Conservation (phyloP, 306 rosid species). For the Argentina anserina region DNA sequence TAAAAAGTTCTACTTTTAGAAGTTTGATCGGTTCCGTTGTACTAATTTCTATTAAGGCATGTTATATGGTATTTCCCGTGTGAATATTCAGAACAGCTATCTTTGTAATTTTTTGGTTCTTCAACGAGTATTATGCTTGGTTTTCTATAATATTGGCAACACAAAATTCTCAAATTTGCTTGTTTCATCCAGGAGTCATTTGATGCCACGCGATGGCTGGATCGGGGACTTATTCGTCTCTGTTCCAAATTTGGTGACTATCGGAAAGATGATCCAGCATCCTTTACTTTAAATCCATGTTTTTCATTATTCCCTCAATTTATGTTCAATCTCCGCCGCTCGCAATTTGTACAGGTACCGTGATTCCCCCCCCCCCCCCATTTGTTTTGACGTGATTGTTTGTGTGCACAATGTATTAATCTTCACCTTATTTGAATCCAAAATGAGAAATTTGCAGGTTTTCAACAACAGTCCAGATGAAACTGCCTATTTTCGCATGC, state of each 20-base stretch:
- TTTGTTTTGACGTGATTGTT: constrained; percentile 3
- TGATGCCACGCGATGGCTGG: constrained; percentile 97
- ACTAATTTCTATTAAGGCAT: background rate
- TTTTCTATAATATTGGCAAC: background rate
- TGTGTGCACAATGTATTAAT: background rate
- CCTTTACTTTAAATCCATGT: constrained; percentile 77
- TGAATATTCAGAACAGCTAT: background rate
- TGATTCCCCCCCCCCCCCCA: constrained; percentile 16
- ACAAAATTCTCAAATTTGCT: background rate
- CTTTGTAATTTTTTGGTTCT: constrained; percentile 5
- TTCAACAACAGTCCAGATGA: constrained; percentile 99
- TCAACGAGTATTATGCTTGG: background rate
- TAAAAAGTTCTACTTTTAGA: background rate
- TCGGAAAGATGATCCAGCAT: constrained; percentile 93
- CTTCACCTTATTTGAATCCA: constrained; percentile 8
- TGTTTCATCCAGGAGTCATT: constrained; percentile 67
- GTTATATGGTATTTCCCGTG: background rate
- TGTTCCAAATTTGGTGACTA: constrained; percentile 97
- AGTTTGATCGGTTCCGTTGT: background rate
- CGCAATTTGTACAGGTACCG: constrained; percentile 92
- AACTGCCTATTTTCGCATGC: constrained; percentile 93
- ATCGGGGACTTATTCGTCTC: constrained; percentile 86
- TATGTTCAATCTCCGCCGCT: constrained; percentile 88
- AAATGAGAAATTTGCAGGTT: constrained; percentile 55
- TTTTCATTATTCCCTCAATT: constrained; percentile 93